Conservation (phyloP, 2,329 filamentous ascomycete species). For the Cladophialophora exuberans region DNA sequence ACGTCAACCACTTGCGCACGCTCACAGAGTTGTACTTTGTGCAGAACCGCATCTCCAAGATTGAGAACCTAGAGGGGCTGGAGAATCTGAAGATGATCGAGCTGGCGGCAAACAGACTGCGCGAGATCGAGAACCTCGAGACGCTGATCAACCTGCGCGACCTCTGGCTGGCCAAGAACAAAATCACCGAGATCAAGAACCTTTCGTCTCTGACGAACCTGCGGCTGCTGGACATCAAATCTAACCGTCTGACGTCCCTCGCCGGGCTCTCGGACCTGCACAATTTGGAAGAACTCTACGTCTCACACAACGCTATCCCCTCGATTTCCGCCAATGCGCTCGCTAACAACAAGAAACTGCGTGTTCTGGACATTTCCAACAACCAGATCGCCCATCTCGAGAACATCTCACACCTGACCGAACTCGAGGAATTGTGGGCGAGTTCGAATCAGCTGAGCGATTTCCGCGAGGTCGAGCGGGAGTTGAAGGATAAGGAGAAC, state of each 20-base stretch:
- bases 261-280: constrained; percentile 73
- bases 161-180: constrained; percentile 95
- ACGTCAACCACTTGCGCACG: constrained; percentile 74
- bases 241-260: constrained; percentile 83
- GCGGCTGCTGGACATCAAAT: constrained; percentile 89
- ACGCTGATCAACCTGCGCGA: constrained; percentile 77
- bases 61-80: constrained; percentile 80
- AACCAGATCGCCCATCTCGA: constrained; percentile 78
- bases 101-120: constrained; percentile 87
- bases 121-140: constrained; percentile 84
- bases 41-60: constrained; percentile 87
- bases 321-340: constrained; percentile 68
- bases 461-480: constrained; percentile 78
- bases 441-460: constrained; percentile 81
- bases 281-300: constrained; percentile 88
- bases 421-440: constrained; percentile 91
- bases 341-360: constrained; percentile 67
- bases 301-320: constrained; percentile 90
- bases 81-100: constrained; percentile 80
- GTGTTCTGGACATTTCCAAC: constrained; percentile 84
- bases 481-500: constrained; percentile 75
- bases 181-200: constrained; percentile 80
- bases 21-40: constrained; percentile 88
- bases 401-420: constrained; percentile 68
- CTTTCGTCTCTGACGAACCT: constrained; percentile 76